Evolutionary conservation across 2,329 filamentous ascomycete species (phyloP).

Genomic region (Trichophyton rubrum): DNA sequence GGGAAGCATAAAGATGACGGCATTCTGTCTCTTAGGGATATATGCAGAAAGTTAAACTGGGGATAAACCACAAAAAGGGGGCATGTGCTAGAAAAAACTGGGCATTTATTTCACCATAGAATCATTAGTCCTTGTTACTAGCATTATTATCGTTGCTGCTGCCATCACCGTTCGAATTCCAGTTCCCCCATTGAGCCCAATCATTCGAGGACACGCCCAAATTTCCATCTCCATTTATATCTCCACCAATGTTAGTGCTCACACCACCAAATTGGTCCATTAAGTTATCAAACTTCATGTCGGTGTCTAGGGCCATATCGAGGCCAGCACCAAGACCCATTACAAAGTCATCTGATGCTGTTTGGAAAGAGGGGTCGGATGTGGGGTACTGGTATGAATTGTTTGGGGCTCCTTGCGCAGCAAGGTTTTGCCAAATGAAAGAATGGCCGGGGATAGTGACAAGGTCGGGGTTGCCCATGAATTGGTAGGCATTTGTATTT

Average conservation of each 20-base stretch:
- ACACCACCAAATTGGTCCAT: background rate
- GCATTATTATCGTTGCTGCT: background rate
- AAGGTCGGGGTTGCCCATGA: slow-evolving; percentile 29
- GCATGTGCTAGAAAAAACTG: background rate
- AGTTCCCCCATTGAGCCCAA: slow-evolving; percentile 10
- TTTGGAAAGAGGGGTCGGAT: slow-evolving; percentile 15
- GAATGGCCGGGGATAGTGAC: slow-evolving; percentile 32
- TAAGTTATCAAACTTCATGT: slow-evolving; percentile 17
- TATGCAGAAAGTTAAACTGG: background rate
- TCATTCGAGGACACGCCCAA: background rate
- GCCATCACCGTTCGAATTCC: slow-evolving; percentile 4
- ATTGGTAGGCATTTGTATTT: slow-evolving; percentile 18
- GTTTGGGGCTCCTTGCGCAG: slow-evolving; percentile 3
- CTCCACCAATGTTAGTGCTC: background rate
- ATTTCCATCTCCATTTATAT: background rate
- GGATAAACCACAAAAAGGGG: background rate
- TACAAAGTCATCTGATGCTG: slow-evolving; percentile 16
- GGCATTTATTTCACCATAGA: background rate
- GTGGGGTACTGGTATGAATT: slow-evolving; percentile 13
- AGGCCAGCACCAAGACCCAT: slow-evolving; percentile 17
- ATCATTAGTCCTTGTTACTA: background rate
- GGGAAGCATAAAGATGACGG: background rate
- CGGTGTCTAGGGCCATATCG: slow-evolving; percentile 16
- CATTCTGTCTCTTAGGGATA: background rate
- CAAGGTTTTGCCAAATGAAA: slow-evolving; percentile 31